Conservation (phyloP, 2,329 filamentous ascomycete genomes). For the Cryphonectria radicalis region DNA sequence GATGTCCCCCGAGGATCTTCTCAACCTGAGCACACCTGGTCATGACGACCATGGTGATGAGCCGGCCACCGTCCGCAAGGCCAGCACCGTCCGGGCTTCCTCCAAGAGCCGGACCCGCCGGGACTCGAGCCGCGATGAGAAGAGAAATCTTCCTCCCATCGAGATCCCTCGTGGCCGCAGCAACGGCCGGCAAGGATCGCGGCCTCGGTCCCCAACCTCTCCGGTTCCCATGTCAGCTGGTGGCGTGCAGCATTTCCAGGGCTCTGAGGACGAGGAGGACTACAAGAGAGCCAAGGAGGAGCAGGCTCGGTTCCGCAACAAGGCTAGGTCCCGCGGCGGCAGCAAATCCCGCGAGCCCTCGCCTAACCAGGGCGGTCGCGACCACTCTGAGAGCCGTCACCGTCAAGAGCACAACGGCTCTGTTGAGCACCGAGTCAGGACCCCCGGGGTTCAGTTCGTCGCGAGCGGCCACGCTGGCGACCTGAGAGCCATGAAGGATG, state of each 20-base stretch:
- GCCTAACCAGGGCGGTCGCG: constrained; percentile 33
- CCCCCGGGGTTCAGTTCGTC: constrained; percentile 43
- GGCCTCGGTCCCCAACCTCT: constrained; percentile 74
- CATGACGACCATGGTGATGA: constrained; percentile 40
- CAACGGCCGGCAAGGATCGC: constrained; percentile 60
- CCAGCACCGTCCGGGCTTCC: constrained; percentile 40
- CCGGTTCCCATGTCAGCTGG: constrained; percentile 75
- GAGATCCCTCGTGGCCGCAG: constrained; percentile 65
- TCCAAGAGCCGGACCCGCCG: constrained; percentile 42
- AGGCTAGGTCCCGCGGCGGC: constrained; percentile 42
- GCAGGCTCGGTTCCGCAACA: constrained; percentile 59
- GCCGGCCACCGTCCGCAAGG: constrained; percentile 51
- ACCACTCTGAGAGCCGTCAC: constrained; percentile 35
- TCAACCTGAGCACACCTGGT: constrained; percentile 60
- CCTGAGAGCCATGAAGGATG: constrained; percentile 59
- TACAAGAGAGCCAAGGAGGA: constrained; percentile 56
- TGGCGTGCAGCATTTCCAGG: constrained; percentile 52
- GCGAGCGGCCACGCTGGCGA: constrained; percentile 58
- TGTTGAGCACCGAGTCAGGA: constrained; percentile 37
- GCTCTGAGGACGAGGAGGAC: constrained; percentile 70
- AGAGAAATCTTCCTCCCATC: constrained; percentile 45
- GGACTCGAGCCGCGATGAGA: constrained; percentile 54
- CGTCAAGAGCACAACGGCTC: constrained; percentile 37
- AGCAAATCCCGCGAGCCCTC: constrained; percentile 33
- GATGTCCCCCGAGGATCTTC: constrained; percentile 89